Percentiles rank a stretch among this genome's conserved stretches.
Conservation (phyloP, 352 stramenopile species). For the Globisporangium camurandrum region DNA sequence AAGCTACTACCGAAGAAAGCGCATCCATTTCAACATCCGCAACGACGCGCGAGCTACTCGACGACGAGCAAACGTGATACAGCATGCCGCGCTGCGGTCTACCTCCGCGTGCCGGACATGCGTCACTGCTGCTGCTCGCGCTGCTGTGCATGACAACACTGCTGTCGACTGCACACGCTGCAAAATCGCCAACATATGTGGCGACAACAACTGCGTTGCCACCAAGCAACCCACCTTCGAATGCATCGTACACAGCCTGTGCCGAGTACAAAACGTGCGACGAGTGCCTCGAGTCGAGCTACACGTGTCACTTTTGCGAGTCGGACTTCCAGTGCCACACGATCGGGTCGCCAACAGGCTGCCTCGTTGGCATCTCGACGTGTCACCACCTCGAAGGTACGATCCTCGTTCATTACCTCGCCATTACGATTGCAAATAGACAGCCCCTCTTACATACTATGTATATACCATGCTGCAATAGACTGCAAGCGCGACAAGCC, state of each 20-base stretch:
- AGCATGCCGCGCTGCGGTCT: too few species aligned
- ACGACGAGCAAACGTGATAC: too few species aligned
- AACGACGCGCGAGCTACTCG: too few species aligned
- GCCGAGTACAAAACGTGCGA: slow-evolving; percentile 62
- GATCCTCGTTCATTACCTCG: not conserved
- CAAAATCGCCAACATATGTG: too few species aligned
- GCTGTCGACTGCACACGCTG: slow-evolving; percentile 19
- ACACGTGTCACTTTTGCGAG: slow-evolving; percentile 78
- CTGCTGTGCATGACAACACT: not conserved
- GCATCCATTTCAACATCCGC: too few species aligned
- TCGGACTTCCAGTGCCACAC: slow-evolving; percentile 79
- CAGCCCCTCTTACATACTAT: too few species aligned
- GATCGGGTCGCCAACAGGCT: slow-evolving; percentile 62
- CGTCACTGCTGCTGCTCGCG: too few species aligned
- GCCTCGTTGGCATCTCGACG: slow-evolving; percentile 56
- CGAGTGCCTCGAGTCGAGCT: slow-evolving; percentile 62
- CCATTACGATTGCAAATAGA: too few species aligned
- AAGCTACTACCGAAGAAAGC: too few species aligned
- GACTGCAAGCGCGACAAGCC: slow-evolving; percentile 70
- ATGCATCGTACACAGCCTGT: slow-evolving; percentile 22
- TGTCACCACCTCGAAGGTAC: slow-evolving; percentile 77
- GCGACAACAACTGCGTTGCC: too few species aligned
- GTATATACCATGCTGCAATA: too few species aligned
- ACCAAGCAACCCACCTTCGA: not conserved
- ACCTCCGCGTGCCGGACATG: too few species aligned